Percentiles rank a stretch among this genome's conserved stretches.
phyloP scores from a whole-genome alignment of 805 yeast genomes.

The Spathaspora boniae region DNA sequence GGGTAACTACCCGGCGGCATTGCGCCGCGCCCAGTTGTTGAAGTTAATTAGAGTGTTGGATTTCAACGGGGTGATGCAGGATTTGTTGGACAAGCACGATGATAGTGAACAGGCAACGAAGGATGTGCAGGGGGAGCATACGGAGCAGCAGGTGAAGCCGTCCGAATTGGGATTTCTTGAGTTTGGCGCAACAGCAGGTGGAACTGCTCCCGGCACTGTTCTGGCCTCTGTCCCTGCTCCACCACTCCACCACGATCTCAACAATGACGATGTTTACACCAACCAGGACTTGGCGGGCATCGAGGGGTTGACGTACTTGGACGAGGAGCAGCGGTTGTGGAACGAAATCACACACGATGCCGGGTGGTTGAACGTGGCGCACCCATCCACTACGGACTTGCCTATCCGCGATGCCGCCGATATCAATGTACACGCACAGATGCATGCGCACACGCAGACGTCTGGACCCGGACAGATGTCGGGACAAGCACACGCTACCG shows the following conservation, averaged over 20 bases:
- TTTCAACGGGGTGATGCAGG: slow-evolving; percentile 61
- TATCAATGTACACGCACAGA: too few relatives aligned
- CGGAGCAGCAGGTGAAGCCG: slow-evolving; percentile 3
- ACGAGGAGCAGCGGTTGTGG: slow-evolving; percentile 59
- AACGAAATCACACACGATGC: slow-evolving; percentile 75
- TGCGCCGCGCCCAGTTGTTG: slow-evolving; percentile 67
- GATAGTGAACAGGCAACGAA: slow-evolving; percentile 29
- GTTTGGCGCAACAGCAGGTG: slow-evolving; percentile 12
- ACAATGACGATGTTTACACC: slow-evolving; percentile 24
- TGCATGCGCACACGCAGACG: too few relatives aligned
- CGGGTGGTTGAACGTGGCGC: slow-evolving; percentile 54
- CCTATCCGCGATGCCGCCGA: slow-evolving; percentile 19
- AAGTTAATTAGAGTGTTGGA: slow-evolving; percentile 64
- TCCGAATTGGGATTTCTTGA: slow-evolving; percentile 24
- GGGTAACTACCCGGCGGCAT: slow-evolving; percentile 78
- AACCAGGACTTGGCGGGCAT: slow-evolving; percentile 39
- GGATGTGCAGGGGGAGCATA: too few relatives aligned
- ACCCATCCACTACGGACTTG: slow-evolving; percentile 13
- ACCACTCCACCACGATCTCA: slow-evolving; percentile 7
- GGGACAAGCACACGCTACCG: too few relatives aligned
- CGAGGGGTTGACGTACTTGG: slow-evolving; percentile 39
- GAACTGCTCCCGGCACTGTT: too few relatives aligned
- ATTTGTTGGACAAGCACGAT: slow-evolving; percentile 54
- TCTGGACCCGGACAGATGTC: too few relatives aligned
- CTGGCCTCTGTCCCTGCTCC: too few relatives aligned